Percentiles rank a stretch among this genome's conserved stretches.
These are phyloP conservation scores for Schoenoplectus triqueter DNA, from an alignment of 202 grass and related monocot species.

Conservation along the genomic window DNA sequence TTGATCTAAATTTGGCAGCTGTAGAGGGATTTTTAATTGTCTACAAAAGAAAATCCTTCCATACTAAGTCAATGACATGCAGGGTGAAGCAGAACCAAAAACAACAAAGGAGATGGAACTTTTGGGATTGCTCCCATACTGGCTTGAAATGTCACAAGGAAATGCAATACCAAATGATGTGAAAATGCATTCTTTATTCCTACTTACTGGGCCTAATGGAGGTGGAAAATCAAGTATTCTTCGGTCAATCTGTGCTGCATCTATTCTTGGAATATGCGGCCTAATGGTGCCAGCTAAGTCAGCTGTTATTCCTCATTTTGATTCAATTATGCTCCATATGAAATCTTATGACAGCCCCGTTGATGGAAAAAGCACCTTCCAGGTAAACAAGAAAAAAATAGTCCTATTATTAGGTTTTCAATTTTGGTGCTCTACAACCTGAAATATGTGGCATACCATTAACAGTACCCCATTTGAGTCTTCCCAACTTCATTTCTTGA, in stretches of 20 bases:
- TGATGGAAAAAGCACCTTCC: slow-evolving; percentile 97
- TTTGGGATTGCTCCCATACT: slow-evolving; percentile 76
- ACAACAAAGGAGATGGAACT: slow-evolving; percentile 62
- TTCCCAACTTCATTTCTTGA: too few species aligned
- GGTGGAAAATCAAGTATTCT: slow-evolving; percentile 97
- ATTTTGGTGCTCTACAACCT: too few species aligned
- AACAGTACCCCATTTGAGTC: too few species aligned
- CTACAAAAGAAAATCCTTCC: neutral
- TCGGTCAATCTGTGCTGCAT: slow-evolving; percentile 85
- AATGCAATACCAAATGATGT: slow-evolving; percentile 89
- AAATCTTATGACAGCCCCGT: slow-evolving; percentile 94
- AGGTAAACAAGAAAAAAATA: slow-evolving; percentile 49
- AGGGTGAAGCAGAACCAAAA: slow-evolving; percentile 1
- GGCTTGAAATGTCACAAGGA: slow-evolving; percentile 80
- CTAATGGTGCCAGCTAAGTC: slow-evolving; percentile 94
- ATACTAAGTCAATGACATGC: slow-evolving; percentile 21
- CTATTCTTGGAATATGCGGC: slow-evolving; percentile 93
- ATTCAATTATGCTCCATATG: slow-evolving; percentile 95
- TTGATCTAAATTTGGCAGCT: neutral
- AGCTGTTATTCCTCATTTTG: slow-evolving; percentile 76
- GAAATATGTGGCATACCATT: too few species aligned
- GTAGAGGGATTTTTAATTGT: neutral
- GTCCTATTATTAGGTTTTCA: too few species aligned
- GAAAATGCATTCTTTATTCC: slow-evolving; percentile 71
- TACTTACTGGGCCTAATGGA: slow-evolving; percentile 95